Percentiles rank a stretch among this genome's conserved stretches.
Conservation (phyloP, 2,329 filamentous ascomycete genomes). For the Fusarium graminum region DNA sequence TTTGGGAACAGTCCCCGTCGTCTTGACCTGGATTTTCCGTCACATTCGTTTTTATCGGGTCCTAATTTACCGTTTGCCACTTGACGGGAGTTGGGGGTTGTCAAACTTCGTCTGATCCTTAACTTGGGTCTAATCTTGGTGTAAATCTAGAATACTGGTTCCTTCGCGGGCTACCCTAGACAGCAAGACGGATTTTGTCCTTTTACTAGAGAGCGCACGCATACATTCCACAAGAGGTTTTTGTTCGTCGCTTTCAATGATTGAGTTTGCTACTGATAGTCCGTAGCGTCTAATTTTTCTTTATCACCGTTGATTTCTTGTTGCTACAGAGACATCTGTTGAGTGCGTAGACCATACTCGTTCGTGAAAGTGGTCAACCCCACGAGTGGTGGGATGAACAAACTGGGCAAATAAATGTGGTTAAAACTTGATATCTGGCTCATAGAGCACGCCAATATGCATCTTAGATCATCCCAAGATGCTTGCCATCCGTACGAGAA, state of each 20-base stretch:
- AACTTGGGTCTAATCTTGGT: not conserved
- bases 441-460: not conserved
- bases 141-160: not conserved
- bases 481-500: slow-evolving; percentile 24
- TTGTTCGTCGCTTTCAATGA: not conserved
- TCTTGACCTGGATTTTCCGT: slow-evolving; percentile 10
- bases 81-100: not conserved
- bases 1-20: slow-evolving; percentile 15
- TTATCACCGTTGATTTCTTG: not conserved
- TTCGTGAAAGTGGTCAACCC: not conserved
- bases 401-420: not conserved
- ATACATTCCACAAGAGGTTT: too few species aligned
- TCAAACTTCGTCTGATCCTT: not conserved
- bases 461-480: not conserved
- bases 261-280: not conserved
- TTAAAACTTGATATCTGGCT: not conserved
- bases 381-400: not conserved
- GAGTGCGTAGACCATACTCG: not conserved
- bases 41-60: not conserved
- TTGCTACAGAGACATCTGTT: too few species aligned
- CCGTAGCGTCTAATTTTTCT: not conserved
- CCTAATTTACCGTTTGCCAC: slow-evolving; percentile 1
- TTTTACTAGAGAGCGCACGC: not conserved
- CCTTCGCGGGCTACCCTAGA: not conserved
- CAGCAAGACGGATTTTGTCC: not conserved